phyloP scores from a whole-genome alignment of 2,329 filamentous ascomycete species.

The Beauveria sp. region DNA sequence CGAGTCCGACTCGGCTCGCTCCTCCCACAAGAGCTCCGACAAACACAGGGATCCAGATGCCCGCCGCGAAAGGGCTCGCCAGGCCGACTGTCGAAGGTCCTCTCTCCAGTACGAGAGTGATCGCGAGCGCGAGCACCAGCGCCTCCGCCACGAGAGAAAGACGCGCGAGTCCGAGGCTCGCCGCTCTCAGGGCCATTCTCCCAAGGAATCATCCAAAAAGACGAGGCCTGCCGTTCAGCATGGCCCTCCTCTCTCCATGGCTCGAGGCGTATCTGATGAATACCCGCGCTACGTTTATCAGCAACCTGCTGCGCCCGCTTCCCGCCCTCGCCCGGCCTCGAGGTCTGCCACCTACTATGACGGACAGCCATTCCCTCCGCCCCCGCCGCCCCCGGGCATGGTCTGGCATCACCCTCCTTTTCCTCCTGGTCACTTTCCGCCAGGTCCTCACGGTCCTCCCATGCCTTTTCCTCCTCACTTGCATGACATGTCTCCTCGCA shows the following conservation, averaged over 20 bases:
- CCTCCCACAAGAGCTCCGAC: conserved; percentile 22
- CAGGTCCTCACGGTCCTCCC: conserved; percentile 9
- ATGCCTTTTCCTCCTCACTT: neutral
- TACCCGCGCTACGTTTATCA: conserved; percentile 29
- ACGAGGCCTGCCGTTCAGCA: conserved; percentile 24
- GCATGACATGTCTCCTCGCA: conserved; percentile 12
- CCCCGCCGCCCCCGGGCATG: conserved; percentile 21
- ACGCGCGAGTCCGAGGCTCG: conserved; percentile 15
- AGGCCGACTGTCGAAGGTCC: conserved; percentile 12
- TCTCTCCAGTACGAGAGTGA: conserved; percentile 18
- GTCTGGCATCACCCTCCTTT: conserved; percentile 24
- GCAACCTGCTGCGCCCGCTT: conserved; percentile 24
- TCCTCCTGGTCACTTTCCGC: conserved; percentile 22
- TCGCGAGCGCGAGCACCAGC: conserved; percentile 18
- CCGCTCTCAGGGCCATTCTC: neutral
- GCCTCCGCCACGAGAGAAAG: conserved; percentile 16
- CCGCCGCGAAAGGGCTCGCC: neutral
- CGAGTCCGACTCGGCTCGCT: conserved; percentile 38
- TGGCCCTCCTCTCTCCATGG: conserved; percentile 26
- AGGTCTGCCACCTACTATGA: conserved; percentile 30
- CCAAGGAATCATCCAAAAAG: conserved; percentile 18
- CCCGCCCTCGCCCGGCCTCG: conserved; percentile 26
- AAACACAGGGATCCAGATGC: conserved; percentile 18
- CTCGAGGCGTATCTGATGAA: conserved; percentile 26
- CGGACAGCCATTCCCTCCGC: conserved; percentile 22